Evolutionary conservation across 2,329 filamentous ascomycete genomes (phyloP), one percentile per base, ranked within the genome.

Genomic region (Lojkania enalia): DNA sequence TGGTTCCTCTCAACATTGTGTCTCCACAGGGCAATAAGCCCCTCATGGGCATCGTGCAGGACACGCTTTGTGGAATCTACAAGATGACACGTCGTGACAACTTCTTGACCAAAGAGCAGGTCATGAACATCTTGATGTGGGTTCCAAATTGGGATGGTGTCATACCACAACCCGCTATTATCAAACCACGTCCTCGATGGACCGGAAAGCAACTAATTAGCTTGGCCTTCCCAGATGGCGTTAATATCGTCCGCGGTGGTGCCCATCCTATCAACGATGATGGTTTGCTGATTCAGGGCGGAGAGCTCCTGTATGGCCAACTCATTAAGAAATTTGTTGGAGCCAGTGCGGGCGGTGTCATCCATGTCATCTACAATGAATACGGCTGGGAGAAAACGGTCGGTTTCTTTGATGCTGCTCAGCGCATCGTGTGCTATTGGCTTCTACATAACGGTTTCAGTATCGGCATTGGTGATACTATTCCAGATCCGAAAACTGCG

Each of bases 21-120:
- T 99, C 95, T 2, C 94, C 94, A 3, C 94, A 99, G 72, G 86
- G 91, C 66, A 99, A 99, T 72, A 88, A 89, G 45, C 95, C 94
- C 35, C 80, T 99, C 44, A 99, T 99, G 95, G 95, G 95, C 83
- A 97, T 99, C 58, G 94, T 99, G 16, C 94, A 99, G 71, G 94
- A 99, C 71, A 96, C 92, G 18, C 80, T 99, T 47, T 94, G 91
- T 57, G 94, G 95, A 73, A 86, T 90, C 32, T 99, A 96, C 82
- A 99, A 99, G 77, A 85, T 99, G 58, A 96, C 88, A 61, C 87
- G 90, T 59, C 85, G 91, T 67, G 94, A 99, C 69, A 84, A 89
- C 20, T 96, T 99, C 74, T 74, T 99, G 47, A 87, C 83, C 45
- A 91, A 92, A 69, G 87, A 96, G 57, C 80, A 91, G 67, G 87